These are phyloP conservation scores for Trichoderma sp. DNA, from an alignment of 2,329 filamentous ascomycete genomes.

Conservation along the genomic window DNA sequence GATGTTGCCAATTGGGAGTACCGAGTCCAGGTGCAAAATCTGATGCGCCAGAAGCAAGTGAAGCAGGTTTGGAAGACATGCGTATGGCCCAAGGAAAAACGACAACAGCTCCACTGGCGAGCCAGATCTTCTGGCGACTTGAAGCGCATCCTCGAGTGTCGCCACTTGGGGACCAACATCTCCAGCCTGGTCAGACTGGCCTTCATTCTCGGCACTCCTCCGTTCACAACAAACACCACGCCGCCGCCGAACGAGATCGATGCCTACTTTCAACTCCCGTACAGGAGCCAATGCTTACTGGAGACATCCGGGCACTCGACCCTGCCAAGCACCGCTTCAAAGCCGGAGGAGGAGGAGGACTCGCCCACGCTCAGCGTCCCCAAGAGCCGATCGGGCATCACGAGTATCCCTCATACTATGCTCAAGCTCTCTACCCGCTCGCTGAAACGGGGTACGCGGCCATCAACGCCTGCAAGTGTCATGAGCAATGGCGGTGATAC, in stretches of 20 bases:
- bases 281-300: constrained; percentile 41
- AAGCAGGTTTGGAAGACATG: constrained; percentile 50
- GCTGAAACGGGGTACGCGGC: constrained; percentile 41
- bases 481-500: constrained; percentile 30
- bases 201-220: constrained; percentile 47
- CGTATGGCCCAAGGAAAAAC: constrained; percentile 49
- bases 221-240: constrained; percentile 40
- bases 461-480: constrained; percentile 38
- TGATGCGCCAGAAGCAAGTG: constrained; percentile 46
- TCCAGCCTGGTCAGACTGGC: constrained; percentile 47
- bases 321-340: constrained; percentile 29
- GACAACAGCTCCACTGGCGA: constrained; percentile 45
- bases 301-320: constrained; percentile 37
- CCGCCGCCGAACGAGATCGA: constrained; percentile 45
- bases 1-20: constrained; percentile 49
- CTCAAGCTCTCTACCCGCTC: constrained; percentile 39
- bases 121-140: constrained; percentile 46
- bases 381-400: constrained; percentile 35
- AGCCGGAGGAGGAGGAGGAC: constrained; percentile 34
- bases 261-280: constrained; percentile 42
- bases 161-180: constrained; percentile 46
- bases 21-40: constrained; percentile 46
- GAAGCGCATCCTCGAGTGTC: constrained; percentile 48
- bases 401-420: constrained; percentile 35
- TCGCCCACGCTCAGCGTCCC: constrained; percentile 31